Evolutionary conservation across 2,329 filamentous ascomycete species (phyloP).

Genomic region (Ophidiomyces ophidiicola): DNA sequence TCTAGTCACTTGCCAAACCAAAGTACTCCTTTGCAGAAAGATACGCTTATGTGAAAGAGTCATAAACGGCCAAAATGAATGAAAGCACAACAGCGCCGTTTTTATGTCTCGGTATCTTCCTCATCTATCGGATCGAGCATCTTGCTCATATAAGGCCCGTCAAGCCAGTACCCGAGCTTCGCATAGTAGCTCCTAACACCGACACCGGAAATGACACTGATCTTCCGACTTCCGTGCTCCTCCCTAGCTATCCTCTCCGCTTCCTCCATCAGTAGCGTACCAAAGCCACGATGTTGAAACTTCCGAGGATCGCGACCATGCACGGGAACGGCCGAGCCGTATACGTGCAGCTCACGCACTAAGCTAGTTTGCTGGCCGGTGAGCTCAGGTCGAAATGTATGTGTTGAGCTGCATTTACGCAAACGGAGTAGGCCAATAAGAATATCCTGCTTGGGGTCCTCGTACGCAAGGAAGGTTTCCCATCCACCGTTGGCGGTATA

Average conservation of each 20-base stretch:
- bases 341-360: conserved; percentile 90
- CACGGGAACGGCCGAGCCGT: conserved; percentile 92
- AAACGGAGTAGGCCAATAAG: conserved; percentile 80
- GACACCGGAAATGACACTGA: conserved; percentile 95
- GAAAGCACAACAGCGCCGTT: not conserved
- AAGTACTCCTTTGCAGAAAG: no score
- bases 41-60: no score
- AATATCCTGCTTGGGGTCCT: conserved; percentile 97
- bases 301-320: conserved; percentile 91
- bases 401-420: conserved; percentile 78
- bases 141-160: conserved; percentile 68
- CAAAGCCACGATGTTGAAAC: conserved; percentile 97
- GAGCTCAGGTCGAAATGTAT: conserved; percentile 85
- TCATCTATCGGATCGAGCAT: conserved; percentile 32
- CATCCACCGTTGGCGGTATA: conserved; percentile 93
- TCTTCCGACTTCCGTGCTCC: conserved; percentile 87
- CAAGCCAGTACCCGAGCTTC: conserved; percentile 83
- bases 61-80: no score
- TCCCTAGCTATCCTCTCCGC: conserved; percentile 88
- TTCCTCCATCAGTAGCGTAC: conserved; percentile 93
- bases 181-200: conserved; percentile 91
- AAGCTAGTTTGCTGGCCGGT: conserved; percentile 77
- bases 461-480: conserved; percentile 97
- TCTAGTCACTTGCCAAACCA: no score
- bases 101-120: conserved; percentile 4